These are phyloP conservation scores for Berberis vulgaris DNA, from an alignment of 164 flowering plant genomes.

Conservation along the genomic window DNA sequence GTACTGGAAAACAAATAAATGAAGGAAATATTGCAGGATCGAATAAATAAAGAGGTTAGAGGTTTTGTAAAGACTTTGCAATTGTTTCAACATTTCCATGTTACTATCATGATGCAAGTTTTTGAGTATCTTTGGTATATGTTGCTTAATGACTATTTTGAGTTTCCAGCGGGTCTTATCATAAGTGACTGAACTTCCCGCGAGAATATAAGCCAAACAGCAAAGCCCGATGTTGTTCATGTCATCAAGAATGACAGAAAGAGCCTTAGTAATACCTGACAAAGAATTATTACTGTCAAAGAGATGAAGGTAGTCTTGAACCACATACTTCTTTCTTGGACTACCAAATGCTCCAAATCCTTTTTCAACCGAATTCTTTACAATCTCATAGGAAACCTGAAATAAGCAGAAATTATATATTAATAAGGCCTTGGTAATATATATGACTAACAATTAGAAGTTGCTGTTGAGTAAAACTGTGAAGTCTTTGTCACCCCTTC, in stretches of 20 bases:
- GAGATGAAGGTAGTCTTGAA: constrained; percentile 18
- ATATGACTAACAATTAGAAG: no score
- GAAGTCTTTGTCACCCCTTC: no score
- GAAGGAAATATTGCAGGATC: no score
- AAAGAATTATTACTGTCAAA: constrained; percentile 4
- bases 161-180: constrained; percentile 48
- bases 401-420: neutral
- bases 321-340: constrained; percentile 13
- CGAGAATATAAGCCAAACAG: constrained; percentile 32
- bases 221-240: constrained; percentile 52
- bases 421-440: neutral
- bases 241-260: constrained; percentile 34
- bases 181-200: constrained; percentile 28
- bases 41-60: no score
- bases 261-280: constrained; percentile 3
- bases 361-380: constrained; percentile 34
- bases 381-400: constrained; percentile 49
- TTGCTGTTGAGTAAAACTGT: no score
- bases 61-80: constrained; percentile 29
- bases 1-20: no score
- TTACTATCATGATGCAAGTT: constrained; percentile 6
- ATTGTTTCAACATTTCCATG: constrained; percentile 7
- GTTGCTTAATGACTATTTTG: constrained; percentile 36
- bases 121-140: constrained; percentile 17
- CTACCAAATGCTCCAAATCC: constrained; percentile 25